These are phyloP conservation scores for Penicillium coffeae DNA, from an alignment of 495 filamentous ascomycete genomes.

Conservation along the genomic window DNA sequence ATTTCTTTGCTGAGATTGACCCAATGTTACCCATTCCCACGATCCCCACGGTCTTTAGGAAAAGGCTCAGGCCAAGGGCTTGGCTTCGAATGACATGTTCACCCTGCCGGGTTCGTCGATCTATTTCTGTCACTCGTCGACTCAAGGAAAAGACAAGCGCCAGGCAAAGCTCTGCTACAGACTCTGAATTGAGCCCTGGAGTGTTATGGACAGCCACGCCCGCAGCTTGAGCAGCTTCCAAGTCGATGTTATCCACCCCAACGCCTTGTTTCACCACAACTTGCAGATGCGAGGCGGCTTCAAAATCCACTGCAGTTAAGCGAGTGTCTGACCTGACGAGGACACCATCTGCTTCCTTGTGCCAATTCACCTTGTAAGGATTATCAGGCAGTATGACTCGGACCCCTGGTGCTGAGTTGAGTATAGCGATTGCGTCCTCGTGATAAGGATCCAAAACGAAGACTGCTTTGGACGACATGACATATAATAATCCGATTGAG, in stretches of 20 bases:
- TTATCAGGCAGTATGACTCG: neutral
- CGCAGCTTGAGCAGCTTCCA: constrained; percentile 41
- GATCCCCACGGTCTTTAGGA: constrained; percentile 31
- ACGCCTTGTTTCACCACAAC: constrained; percentile 43
- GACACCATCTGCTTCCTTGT: neutral
- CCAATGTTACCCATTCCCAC: constrained; percentile 43
- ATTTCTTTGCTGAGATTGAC: constrained; percentile 31
- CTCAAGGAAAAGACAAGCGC: constrained; percentile 29
- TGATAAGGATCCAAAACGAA: neutral
- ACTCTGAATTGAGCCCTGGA: constrained; percentile 40
- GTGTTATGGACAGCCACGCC: constrained; percentile 48
- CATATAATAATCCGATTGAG: neutral
- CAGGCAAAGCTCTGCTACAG: constrained; percentile 34
- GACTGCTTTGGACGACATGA: neutral
- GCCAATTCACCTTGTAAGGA: neutral
- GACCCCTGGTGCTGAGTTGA: neutral
- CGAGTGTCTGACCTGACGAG: neutral
- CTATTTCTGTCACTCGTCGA: constrained; percentile 28
- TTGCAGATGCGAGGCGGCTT: constrained; percentile 23
- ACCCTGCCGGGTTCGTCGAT: constrained; percentile 19
- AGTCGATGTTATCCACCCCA: constrained; percentile 51
- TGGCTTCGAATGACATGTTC: constrained; percentile 24
- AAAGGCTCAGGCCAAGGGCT: constrained; percentile 29
- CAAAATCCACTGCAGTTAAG: constrained; percentile 25
- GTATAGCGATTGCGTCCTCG: neutral